These are phyloP conservation scores for Triticum turgidum DNA, from an alignment of 176 grass and related monocot species.

Conservation along the genomic window DNA sequence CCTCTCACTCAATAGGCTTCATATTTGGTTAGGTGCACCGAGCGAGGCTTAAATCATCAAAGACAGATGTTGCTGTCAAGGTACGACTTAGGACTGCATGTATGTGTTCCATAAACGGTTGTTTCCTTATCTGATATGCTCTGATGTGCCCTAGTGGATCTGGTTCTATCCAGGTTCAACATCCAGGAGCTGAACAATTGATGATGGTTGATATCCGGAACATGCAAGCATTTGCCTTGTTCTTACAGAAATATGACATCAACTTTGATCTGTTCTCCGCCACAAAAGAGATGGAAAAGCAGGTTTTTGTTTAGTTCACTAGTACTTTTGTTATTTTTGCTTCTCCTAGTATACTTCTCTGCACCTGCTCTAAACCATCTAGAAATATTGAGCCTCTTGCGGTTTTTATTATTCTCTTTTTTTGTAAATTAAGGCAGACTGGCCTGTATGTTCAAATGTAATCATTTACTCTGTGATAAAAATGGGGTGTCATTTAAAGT, in stretches of 20 bases:
- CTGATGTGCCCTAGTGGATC: constrained; percentile 23
- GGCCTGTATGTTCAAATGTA: background rate
- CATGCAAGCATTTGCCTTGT: constrained; percentile 82
- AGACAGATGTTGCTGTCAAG: constrained; percentile 90
- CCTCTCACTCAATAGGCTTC: background rate
- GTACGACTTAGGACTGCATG: constrained; percentile 16
- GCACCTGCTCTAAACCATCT: background rate
- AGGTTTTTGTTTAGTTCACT: constrained; percentile 40
- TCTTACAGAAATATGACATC: constrained; percentile 89
- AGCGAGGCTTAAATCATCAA: constrained; percentile 68
- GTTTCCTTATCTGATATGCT: constrained; percentile 30
- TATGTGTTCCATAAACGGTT: background rate
- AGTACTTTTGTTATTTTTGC: background rate
- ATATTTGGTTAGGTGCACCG: constrained; percentile 73
- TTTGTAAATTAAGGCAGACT: background rate
- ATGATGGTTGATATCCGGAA: constrained; percentile 95
- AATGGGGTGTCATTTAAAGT: background rate
- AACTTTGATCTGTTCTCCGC: constrained; percentile 94
- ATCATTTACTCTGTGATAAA: background rate
- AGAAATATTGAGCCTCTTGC: background rate
- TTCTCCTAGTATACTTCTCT: constrained; percentile 1
- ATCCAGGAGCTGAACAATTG: constrained; percentile 82
- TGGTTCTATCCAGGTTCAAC: constrained; percentile 69
- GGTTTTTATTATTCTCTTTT: background rate
- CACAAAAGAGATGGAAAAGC: constrained; percentile 92